Percentiles rank a stretch among this genome's conserved stretches.
phyloP scores from a whole-genome alignment of 1,139 yeast genomes.

The Williopsis jadinii region DNA sequence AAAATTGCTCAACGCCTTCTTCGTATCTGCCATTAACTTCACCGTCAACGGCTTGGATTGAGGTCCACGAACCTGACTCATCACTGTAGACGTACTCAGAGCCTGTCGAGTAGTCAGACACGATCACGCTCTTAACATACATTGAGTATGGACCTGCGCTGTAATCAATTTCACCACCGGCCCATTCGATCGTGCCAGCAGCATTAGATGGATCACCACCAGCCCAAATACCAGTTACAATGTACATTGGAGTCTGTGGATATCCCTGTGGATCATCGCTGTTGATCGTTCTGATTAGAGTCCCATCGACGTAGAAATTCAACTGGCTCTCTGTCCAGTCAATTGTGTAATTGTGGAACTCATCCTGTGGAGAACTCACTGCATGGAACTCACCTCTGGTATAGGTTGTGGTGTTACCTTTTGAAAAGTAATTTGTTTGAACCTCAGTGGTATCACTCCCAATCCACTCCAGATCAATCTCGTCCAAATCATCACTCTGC shows the following conservation, averaged over 20 bases:
- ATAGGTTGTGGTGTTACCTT: constrained; percentile 71
- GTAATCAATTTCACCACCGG: constrained; percentile 73
- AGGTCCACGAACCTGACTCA: constrained; percentile 57
- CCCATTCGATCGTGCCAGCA: constrained; percentile 76
- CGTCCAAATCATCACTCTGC: constrained; percentile 83
- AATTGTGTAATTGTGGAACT: constrained; percentile 68
- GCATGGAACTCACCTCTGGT: constrained; percentile 71
- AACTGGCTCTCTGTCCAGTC: constrained; percentile 69
- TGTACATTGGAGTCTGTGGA: constrained; percentile 75
- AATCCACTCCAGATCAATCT: constrained; percentile 78
- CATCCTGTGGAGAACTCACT: constrained; percentile 47
- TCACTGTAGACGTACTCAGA: constrained; percentile 57
- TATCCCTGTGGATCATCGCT: constrained; percentile 51
- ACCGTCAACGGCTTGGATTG: constrained; percentile 62
- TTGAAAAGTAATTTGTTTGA: constrained; percentile 76
- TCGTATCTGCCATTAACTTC: constrained; percentile 51
- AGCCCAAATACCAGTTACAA: constrained; percentile 71
- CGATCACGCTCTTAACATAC: constrained; percentile 53
- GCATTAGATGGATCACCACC: constrained; percentile 68
- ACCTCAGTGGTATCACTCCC: constrained; percentile 70
- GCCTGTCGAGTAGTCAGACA: constrained; percentile 80
- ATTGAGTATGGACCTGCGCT: constrained; percentile 60
- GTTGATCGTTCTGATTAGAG: constrained; percentile 48
- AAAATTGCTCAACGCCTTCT: constrained; percentile 44
- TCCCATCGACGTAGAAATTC: constrained; percentile 59